Base-by-base conservation (phyloP, 2,329 filamentous ascomycete species). In the Colletotrichum graminicola region DNA sequence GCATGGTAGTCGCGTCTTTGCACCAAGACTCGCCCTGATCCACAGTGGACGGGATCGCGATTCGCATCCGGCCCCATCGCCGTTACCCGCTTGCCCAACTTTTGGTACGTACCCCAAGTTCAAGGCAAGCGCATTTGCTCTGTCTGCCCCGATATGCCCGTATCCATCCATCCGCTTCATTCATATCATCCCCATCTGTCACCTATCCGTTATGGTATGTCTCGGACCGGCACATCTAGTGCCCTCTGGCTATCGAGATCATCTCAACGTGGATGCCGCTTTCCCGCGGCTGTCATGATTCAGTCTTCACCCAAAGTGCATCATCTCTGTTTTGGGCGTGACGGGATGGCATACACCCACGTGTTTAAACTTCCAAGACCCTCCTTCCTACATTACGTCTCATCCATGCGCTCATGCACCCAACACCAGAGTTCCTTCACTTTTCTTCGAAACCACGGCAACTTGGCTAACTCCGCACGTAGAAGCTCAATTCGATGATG, bases 21-120 rank as follows among this genome's bases (percentile, higher is more conserved):
- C 34, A 69, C 45, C 39, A 72, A 64, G 65, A 72, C 69, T 69
- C 65, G 66, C 60, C 65, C 57, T 72, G 66, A 72, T 72, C 69
- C 69, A 60, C 66, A 72, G 65, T 72, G 69, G 69, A 72, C 65
- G 56, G 65, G 65, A 64, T 72, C 69, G 60, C 66, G 69, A 69
- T 72, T 62, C 63, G 65, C 52, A 49, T 62, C 59, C 59, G 69
- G 66, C 69, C 69, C 69, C 69, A 72, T 72, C 57, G 26, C 36
- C 65, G 49, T 63, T 63, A 67, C 65, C 65, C 59, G 65, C 65
- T 65, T 57, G 39, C 39, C 39, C 49, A 63, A 55, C 21, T 63
- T 43, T 43, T 23, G 65, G 65, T 67, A 67, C 65, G 65, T 67
- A 63, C 34, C 18, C 34, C 21, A 14, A 51, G 29, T 54, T 59